Conservation (phyloP, 768 basidiomycete genomes). For the Lentinula edodes region DNA sequence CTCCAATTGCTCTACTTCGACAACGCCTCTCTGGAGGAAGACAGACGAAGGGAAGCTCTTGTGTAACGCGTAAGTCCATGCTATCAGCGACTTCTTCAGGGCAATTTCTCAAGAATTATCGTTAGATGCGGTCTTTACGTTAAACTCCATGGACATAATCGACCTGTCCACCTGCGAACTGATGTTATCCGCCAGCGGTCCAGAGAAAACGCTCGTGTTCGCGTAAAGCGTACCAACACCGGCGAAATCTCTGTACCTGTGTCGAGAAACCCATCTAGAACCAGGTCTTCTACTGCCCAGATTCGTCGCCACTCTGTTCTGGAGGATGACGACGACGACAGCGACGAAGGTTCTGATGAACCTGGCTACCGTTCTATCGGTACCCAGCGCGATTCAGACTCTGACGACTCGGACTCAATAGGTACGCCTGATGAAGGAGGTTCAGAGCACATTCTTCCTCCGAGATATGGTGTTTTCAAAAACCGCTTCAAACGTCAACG, state of each 20-base stretch:
- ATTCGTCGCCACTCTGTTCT: constrained; percentile 4
- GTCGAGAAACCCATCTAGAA: neutral
- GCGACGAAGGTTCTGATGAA: neutral
- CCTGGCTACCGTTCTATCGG: constrained; percentile 7
- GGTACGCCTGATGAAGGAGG: constrained; percentile 4
- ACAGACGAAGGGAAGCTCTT: constrained; percentile 7
- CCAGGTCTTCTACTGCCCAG: neutral
- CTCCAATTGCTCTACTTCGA: constrained; percentile 6
- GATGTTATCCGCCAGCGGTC: constrained; percentile 7
- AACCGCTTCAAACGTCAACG: constrained; percentile 7
- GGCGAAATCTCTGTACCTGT: neutral
- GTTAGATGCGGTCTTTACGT: constrained; percentile 8
- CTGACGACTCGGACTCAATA: constrained; percentile 7
- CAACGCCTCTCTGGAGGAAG: constrained; percentile 6
- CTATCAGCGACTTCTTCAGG: neutral
- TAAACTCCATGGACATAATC: constrained; percentile 7
- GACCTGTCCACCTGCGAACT: constrained; percentile 4
- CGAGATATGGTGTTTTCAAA: constrained; percentile 1
- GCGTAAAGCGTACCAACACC: neutral
- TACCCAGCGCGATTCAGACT: constrained; percentile 5
- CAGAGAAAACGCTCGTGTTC: constrained; percentile 5
- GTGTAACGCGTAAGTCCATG: constrained; percentile 6
- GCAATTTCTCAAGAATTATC: neutral
- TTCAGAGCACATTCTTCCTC: neutral
- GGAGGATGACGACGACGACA: constrained; percentile 2